Conservation (phyloP, 805 yeast genomes). For the Wickerhamomyces kurtzmanii region DNA sequence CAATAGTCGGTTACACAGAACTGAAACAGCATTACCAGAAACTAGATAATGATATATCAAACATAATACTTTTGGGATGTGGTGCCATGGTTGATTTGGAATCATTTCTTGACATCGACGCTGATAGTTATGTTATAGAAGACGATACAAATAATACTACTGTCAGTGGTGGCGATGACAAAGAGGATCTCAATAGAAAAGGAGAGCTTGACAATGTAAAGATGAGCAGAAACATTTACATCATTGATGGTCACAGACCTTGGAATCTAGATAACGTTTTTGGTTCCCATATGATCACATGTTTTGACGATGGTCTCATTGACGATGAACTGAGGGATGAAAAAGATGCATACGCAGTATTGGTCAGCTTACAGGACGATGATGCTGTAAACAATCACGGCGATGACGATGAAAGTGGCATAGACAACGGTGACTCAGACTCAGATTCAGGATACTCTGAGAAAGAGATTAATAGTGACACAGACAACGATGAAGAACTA, state of each 20-base stretch:
- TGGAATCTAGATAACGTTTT: slow-evolving; percentile 93
- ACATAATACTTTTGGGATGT: slow-evolving; percentile 79
- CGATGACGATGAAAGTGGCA: slow-evolving; percentile 18
- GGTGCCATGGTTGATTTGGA: slow-evolving; percentile 90
- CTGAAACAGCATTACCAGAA: slow-evolving; percentile 50
- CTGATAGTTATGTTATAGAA: slow-evolving; percentile 36
- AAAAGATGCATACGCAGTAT: slow-evolving; percentile 48
- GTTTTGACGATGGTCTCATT: slow-evolving; percentile 81
- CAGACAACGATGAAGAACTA: slow-evolving; percentile 11
- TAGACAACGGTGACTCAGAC: slow-evolving; percentile 19
- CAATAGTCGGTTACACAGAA: slow-evolving; percentile 87
- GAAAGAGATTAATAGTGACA: slow-evolving; percentile 12
- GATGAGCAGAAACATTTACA: slow-evolving; percentile 54
- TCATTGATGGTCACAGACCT: slow-evolving; percentile 89
- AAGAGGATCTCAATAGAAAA: slow-evolving; percentile 16
- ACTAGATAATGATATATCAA: slow-evolving; percentile 67
- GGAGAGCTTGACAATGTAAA: slow-evolving; percentile 16
- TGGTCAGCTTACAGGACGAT: slow-evolving; percentile 32
- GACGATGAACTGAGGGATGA: slow-evolving; percentile 49
- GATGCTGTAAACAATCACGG: slow-evolving; percentile 20
- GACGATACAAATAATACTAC: slow-evolving; percentile 12
- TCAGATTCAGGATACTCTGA: slow-evolving; percentile 17
- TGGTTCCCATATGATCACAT: slow-evolving; percentile 67
- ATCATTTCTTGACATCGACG: slow-evolving; percentile 55
- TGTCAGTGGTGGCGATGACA: no score